Evolutionary conservation across 768 basidiomycete genomes (phyloP).

Genomic region (Russula vinacea): DNA sequence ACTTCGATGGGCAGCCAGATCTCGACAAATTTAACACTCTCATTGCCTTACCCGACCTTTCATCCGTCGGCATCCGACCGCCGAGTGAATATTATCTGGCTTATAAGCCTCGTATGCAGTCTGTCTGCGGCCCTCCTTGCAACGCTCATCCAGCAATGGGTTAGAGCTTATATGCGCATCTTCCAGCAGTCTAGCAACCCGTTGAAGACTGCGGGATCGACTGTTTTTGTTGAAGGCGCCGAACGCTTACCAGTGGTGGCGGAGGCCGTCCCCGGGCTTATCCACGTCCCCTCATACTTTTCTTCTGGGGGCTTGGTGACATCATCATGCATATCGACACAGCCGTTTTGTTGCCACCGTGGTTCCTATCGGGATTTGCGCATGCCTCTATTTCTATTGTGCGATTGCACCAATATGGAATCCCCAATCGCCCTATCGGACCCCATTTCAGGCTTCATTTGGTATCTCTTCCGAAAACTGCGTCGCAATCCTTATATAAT

Average conservation of each 20-base stretch:
- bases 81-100: constrained; percentile 44
- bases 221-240: constrained; percentile 41
- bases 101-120: constrained; percentile 39
- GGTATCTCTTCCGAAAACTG: constrained; percentile 14
- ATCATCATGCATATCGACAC: constrained; percentile 39
- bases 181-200: constrained; percentile 35
- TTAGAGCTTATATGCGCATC: constrained; percentile 37
- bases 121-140: constrained; percentile 44
- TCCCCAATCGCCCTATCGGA: constrained; percentile 21
- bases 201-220: constrained; percentile 39
- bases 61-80: constrained; percentile 36
- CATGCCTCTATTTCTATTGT: constrained; percentile 23
- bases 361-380: not conserved
- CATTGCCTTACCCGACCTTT: constrained; percentile 14
- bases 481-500: not conserved
- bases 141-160: constrained; percentile 51
- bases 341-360: constrained; percentile 15
- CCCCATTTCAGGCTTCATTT: constrained; percentile 4
- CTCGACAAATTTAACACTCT: not conserved
- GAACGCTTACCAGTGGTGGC: constrained; percentile 44
- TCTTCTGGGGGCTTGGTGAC: constrained; percentile 40
- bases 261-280: constrained; percentile 42
- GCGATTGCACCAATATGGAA: constrained; percentile 2
- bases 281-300: constrained; percentile 42
- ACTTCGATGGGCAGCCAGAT: not conserved